A percentile compares a stretch with the other conserved stretches of the same genome.
phyloP scores from a whole-genome alignment of 169 alveolate species.

The Eimeria sp. region DNA sequence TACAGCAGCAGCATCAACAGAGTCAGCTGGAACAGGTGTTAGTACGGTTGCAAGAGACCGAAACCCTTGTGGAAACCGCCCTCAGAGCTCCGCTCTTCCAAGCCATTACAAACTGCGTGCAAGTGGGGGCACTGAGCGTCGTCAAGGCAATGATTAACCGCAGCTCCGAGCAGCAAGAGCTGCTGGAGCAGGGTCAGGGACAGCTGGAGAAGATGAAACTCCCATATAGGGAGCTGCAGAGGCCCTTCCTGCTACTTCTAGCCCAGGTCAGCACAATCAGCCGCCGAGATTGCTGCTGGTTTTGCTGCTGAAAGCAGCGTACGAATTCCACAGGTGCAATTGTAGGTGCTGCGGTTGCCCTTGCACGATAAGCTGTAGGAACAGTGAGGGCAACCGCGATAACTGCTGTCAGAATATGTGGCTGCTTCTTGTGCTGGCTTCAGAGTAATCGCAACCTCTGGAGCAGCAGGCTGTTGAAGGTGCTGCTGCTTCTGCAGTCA shows the following conservation, averaged over 20 bases:
- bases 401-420: not conserved
- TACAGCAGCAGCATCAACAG: conserved; percentile 43
- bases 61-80: conserved; percentile 50
- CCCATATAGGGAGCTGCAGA: conserved; percentile 55
- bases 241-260: conserved; percentile 33
- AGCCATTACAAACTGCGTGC: conserved; percentile 46
- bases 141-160: conserved; percentile 46
- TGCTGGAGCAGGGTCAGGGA: conserved; percentile 1
- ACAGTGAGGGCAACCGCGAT: not conserved
- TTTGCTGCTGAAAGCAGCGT: not conserved
- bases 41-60: conserved; percentile 20
- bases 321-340: not conserved
- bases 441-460: conserved; percentile 68
- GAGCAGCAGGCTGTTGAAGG: conserved; percentile 59
- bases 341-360: not conserved
- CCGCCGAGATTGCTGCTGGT: not conserved
- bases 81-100: conserved; percentile 37
- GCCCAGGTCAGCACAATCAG: conserved; percentile 31
- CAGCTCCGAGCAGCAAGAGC: conserved; percentile 47
- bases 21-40: conserved; percentile 30
- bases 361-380: not conserved
- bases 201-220: conserved; percentile 41
- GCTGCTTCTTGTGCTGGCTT: not conserved
- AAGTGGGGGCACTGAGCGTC: conserved; percentile 58
- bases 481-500: conserved; percentile 54